phyloP scores from a whole-genome alignment of 768 basidiomycete species.

The Hygrophorus russula region DNA sequence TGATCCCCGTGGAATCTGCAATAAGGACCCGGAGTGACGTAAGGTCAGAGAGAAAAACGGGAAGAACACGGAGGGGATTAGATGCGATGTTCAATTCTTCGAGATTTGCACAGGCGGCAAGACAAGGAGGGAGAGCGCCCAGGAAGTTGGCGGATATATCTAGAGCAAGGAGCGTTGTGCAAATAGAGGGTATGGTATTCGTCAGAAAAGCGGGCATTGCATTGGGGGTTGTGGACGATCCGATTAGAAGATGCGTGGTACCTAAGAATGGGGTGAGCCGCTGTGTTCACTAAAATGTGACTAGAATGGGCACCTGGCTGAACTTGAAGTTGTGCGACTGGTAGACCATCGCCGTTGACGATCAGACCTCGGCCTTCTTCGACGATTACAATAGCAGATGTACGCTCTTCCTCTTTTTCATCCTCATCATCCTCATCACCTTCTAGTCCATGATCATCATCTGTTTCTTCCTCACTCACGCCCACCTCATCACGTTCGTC shows the following conservation, averaged over 20 bases:
- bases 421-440: conserved; percentile 39
- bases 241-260: conserved; percentile 88
- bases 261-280: conserved; percentile 32
- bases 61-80: conserved; percentile 88
- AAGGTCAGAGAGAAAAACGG: conserved; percentile 73
- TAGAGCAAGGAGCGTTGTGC: conserved; percentile 73
- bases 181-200: conserved; percentile 58
- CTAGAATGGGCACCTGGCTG: conserved; percentile 46
- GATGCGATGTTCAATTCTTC: conserved; percentile 92
- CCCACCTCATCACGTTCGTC: conserved; percentile 62
- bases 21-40: conserved; percentile 76
- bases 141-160: conserved; percentile 90
- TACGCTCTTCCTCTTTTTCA: conserved; percentile 55
- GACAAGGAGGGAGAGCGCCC: conserved; percentile 68
- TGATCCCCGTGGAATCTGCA: conserved; percentile 83
- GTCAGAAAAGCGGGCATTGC: conserved; percentile 69
- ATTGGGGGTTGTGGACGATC: conserved; percentile 69
- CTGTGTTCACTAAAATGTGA: conserved; percentile 3
- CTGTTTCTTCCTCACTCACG: conserved; percentile 47
- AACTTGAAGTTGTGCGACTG: conserved; percentile 52
- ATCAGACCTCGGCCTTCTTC: conserved; percentile 83
- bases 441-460: conserved; percentile 30
- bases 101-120: conserved; percentile 69
- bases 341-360: conserved; percentile 54
- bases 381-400: conserved; percentile 66